Conservation (phyloP, 148 eudicot genomes). For the Polygonum aviculare region DNA sequence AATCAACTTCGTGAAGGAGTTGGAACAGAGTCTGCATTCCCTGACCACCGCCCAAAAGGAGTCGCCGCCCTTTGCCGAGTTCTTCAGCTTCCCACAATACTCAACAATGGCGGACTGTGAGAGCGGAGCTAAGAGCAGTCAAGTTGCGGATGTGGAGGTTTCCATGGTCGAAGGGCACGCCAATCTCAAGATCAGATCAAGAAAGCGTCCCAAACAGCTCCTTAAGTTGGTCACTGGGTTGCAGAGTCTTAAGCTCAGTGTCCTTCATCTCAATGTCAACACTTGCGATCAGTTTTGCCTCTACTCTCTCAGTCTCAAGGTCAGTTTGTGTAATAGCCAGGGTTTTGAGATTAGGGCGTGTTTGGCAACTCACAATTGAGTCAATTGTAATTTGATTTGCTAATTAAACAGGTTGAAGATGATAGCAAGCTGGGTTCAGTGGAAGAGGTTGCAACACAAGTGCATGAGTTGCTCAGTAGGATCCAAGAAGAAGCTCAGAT, state of each 20-base stretch:
- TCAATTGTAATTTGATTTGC: background rate
- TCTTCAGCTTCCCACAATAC: slow-evolving; percentile 54
- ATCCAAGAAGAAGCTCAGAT: slow-evolving; percentile 25
- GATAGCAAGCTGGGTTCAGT: slow-evolving; percentile 41
- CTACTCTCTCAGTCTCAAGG: slow-evolving; percentile 63
- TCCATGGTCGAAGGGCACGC: slow-evolving; percentile 67
- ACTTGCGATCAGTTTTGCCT: slow-evolving; percentile 44
- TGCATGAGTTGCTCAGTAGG: slow-evolving; percentile 35
- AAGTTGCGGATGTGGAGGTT: slow-evolving; percentile 52
- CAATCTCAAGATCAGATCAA: slow-evolving; percentile 41
- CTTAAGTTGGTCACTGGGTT: slow-evolving; percentile 43
- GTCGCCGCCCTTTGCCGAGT: slow-evolving; percentile 31
- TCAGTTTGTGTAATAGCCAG: background rate
- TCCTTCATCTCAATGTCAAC: slow-evolving; percentile 60
- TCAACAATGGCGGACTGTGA: slow-evolving; percentile 6
- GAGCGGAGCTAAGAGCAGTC: background rate
- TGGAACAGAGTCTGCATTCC: slow-evolving; percentile 30
- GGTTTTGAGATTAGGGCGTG: background rate
- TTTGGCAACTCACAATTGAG: background rate
- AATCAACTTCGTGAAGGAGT: slow-evolving; percentile 37
- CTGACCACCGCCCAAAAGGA: slow-evolving; percentile 25
- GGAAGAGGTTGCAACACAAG: slow-evolving; percentile 53
- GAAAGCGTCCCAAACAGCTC: slow-evolving; percentile 40
- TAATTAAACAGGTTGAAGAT: slow-evolving; percentile 43
- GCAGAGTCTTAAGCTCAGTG: slow-evolving; percentile 32